Percentiles rank a stretch among this genome's conserved stretches.
Evolutionary conservation across 345 rosid species (phyloP).

Genomic region (Eucalyptus curtisii): DNA sequence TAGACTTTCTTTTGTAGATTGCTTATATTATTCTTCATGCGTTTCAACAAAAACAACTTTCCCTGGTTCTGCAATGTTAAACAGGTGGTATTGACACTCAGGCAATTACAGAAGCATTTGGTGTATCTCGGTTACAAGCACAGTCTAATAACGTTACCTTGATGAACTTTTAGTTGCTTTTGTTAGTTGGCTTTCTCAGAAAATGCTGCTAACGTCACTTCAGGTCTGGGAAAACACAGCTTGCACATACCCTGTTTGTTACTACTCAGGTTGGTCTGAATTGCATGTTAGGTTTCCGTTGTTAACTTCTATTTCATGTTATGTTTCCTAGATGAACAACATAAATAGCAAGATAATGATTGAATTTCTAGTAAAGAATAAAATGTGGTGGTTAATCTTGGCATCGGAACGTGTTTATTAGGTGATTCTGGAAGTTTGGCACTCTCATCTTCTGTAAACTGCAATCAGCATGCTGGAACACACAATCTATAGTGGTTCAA

Average conservation of each 20-base stretch:
- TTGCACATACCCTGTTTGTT: not conserved
- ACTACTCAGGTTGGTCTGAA: not conserved
- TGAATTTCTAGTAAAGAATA: not conserved
- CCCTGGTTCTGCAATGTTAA: not conserved
- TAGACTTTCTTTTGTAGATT: not conserved
- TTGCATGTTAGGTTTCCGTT: not conserved
- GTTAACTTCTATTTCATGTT: not conserved
- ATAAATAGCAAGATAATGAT: not conserved
- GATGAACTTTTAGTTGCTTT: not conserved
- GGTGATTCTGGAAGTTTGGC: not conserved
- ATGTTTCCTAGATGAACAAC: too few relatives aligned
- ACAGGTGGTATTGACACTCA: constrained; percentile 69
- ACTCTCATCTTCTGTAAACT: not conserved
- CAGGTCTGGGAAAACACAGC: not conserved
- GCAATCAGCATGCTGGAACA: not conserved
- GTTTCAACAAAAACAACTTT: not conserved
- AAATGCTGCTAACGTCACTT: not conserved
- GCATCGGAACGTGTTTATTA: not conserved
- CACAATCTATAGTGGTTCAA: too few relatives aligned
- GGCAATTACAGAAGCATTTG: constrained; percentile 89
- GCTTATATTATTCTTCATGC: not conserved
- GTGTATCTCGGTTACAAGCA: constrained; percentile 55
- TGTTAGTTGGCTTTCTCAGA: not conserved
- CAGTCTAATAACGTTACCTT: not conserved
- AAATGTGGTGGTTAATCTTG: not conserved